Percentiles rank a stretch among this genome's conserved stretches.
Evolutionary conservation across 345 rosid species (phyloP).

Genomic region (Turritis glabra): DNA sequence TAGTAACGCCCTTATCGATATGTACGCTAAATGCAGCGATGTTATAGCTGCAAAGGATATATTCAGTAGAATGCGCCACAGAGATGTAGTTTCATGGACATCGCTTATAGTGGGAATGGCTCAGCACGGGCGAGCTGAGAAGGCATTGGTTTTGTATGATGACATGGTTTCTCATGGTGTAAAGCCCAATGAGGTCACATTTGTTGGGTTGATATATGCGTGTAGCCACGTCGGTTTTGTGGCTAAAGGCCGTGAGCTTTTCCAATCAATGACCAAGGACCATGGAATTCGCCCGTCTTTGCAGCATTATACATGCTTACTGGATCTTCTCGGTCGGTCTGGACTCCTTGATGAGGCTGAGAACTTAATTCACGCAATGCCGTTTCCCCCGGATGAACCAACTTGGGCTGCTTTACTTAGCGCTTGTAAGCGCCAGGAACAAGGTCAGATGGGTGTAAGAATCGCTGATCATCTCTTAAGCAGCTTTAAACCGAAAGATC

Average conservation of each 20-base stretch:
- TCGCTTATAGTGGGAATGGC: slow-evolving; percentile 78
- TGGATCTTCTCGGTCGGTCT: slow-evolving; percentile 81
- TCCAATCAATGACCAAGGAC: slow-evolving; percentile 58
- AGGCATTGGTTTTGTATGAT: slow-evolving; percentile 62
- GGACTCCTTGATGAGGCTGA: slow-evolving; percentile 75
- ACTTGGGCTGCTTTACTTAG: slow-evolving; percentile 86
- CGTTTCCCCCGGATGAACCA: slow-evolving; percentile 74
- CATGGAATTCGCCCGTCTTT: slow-evolving; percentile 59
- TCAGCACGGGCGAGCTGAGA: slow-evolving; percentile 72
- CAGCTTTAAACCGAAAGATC: slow-evolving; percentile 54
- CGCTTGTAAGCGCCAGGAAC: slow-evolving; percentile 64
- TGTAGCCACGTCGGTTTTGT: slow-evolving; percentile 85
- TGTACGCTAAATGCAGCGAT: slow-evolving; percentile 88
- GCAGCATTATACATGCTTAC: slow-evolving; percentile 75
- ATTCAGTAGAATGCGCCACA: slow-evolving; percentile 49
- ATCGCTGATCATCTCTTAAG: slow-evolving; percentile 54
- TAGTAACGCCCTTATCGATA: slow-evolving; percentile 71
- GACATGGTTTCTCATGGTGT: slow-evolving; percentile 63
- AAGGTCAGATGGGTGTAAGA: slow-evolving; percentile 49
- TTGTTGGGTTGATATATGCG: slow-evolving; percentile 72
- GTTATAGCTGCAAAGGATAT: slow-evolving; percentile 55
- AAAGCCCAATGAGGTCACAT: slow-evolving; percentile 80
- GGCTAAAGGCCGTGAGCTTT: slow-evolving; percentile 56
- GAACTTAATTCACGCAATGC: slow-evolving; percentile 58
- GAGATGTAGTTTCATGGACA: slow-evolving; percentile 86